These are phyloP conservation scores for Metschnikowia corniflorae DNA, from an alignment of 805 yeast genomes.

Conservation along the genomic window DNA sequence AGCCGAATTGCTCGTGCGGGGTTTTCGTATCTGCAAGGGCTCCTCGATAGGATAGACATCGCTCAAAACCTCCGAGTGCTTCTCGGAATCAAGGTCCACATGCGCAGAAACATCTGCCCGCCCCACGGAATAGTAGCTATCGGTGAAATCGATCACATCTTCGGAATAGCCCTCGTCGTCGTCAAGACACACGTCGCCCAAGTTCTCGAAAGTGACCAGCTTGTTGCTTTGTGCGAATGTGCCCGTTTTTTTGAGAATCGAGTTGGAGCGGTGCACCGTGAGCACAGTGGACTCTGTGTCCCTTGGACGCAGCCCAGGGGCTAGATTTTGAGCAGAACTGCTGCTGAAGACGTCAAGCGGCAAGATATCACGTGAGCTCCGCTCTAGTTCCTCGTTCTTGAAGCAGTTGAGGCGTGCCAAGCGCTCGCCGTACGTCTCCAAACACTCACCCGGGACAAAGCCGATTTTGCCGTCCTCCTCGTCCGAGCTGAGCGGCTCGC, in stretches of 20 bases:
- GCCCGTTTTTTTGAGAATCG: slow-evolving; percentile 16
- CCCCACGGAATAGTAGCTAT: slow-evolving; percentile 20
- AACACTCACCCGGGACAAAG: slow-evolving; percentile 93
- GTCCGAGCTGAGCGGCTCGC: slow-evolving; percentile 20
- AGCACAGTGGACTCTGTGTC: not conserved
- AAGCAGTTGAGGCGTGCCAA: slow-evolving; percentile 89
- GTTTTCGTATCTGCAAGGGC: slow-evolving; percentile 33
- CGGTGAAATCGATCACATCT: slow-evolving; percentile 17
- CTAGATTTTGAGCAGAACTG: not conserved
- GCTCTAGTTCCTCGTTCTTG: slow-evolving; percentile 73
- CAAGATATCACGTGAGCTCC: slow-evolving; percentile 5
- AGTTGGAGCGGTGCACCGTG: slow-evolving; percentile 9
- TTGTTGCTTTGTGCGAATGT: slow-evolving; percentile 19
- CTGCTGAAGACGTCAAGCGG: not conserved
- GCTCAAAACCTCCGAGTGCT: slow-evolving; percentile 39
- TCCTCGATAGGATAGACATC: slow-evolving; percentile 35
- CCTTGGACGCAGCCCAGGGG: not conserved
- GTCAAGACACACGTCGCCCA: slow-evolving; percentile 27
- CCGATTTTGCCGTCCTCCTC: slow-evolving; percentile 74
- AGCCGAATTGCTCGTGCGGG: not conserved
- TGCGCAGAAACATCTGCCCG: slow-evolving; percentile 19
- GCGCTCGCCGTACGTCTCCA: slow-evolving; percentile 89
- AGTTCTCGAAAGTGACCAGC: slow-evolving; percentile 39
- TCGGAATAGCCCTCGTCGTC: slow-evolving; percentile 2
- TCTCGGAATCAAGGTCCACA: slow-evolving; percentile 18